These are phyloP conservation scores for Myotisia sp. DNA, from an alignment of 2,329 filamentous ascomycete species.

Conservation along the genomic window DNA sequence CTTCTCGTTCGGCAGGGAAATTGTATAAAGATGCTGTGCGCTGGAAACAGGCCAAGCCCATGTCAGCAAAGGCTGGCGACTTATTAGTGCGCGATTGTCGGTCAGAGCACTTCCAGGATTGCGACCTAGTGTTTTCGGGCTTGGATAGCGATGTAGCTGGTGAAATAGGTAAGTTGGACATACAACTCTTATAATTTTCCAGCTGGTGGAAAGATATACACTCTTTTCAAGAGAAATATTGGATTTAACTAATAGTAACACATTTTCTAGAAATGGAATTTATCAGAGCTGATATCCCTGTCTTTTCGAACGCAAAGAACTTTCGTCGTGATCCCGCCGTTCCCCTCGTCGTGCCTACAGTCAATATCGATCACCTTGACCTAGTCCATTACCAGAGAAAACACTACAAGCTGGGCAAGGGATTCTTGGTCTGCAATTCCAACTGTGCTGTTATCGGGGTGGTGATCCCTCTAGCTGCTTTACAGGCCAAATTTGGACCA, in stretches of 20 bases:
- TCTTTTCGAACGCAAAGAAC: constrained; percentile 98
- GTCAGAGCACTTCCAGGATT: constrained; percentile 69
- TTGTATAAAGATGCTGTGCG: constrained; percentile 84
- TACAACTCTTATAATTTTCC: neutral
- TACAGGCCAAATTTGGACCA: constrained; percentile 75
- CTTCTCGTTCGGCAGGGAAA: constrained; percentile 77
- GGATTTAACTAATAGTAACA: constrained; percentile 5
- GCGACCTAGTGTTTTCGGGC: constrained; percentile 85
- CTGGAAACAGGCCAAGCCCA: constrained; percentile 84
- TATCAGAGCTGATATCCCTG: constrained; percentile 68
- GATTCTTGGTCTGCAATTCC: constrained; percentile 93
- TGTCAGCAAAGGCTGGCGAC: constrained; percentile 60
- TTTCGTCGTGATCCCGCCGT: constrained; percentile 81
- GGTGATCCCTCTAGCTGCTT: constrained; percentile 83
- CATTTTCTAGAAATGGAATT: constrained; percentile 63
- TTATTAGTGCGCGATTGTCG: constrained; percentile 76
- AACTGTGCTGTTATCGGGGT: constrained; percentile 96
- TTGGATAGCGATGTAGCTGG: constrained; percentile 86
- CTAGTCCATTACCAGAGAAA: constrained; percentile 79
- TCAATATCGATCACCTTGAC: constrained; percentile 77
- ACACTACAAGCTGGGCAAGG: constrained; percentile 58
- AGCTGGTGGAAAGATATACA: neutral
- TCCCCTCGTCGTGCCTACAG: constrained; percentile 84
- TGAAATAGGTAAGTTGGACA: constrained; percentile 55
- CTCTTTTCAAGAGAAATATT: neutral